Evolutionary conservation across 768 basidiomycete species (phyloP).

Genomic region (Naganishia vishniacii): DNA sequence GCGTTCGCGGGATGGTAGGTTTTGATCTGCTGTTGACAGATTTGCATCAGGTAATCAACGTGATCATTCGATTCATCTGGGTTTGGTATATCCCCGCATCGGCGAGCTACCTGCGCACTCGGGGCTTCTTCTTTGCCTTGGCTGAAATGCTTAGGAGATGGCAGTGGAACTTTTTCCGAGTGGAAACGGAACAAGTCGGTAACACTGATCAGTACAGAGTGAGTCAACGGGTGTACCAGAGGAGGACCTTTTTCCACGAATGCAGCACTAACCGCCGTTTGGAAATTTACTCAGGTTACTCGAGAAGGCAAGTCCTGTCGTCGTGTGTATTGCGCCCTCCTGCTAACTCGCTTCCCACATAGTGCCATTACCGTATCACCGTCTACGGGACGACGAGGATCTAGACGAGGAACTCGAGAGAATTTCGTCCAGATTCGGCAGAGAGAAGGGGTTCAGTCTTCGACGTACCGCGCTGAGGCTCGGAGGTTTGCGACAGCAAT

Average conservation of each 20-base stretch:
- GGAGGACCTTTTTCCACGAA: background rate
- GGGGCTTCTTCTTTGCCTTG: conserved; percentile 63
- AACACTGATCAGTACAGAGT: conserved; percentile 84
- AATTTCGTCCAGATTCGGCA: background rate
- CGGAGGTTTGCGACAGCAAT: conserved; percentile 3
- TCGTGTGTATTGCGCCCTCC: background rate
- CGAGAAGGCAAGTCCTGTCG: conserved; percentile 20
- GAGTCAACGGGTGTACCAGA: background rate
- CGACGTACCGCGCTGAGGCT: conserved; percentile 18
- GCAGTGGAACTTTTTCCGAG: conserved; percentile 65
- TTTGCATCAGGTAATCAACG: conserved; percentile 54
- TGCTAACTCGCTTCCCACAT: background rate
- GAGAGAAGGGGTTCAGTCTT: conserved; percentile 18
- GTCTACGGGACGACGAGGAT: conserved; percentile 17
- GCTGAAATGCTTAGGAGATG: conserved; percentile 73
- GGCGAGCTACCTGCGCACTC: conserved; percentile 53
- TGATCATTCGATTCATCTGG: conserved; percentile 75
- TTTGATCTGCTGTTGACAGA: background rate
- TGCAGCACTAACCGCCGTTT: background rate
- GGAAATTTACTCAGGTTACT: conserved; percentile 4
- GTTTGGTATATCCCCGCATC: conserved; percentile 64
- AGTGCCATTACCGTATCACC: conserved; percentile 24
- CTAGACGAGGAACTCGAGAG: conserved; percentile 23
- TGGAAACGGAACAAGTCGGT: conserved; percentile 87
- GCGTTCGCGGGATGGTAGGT: background rate